Evolutionary conservation across 768 basidiomycete species (phyloP), one percentile per base, ranked within the genome.

Genomic region (Cystoderma amianthinum): DNA sequence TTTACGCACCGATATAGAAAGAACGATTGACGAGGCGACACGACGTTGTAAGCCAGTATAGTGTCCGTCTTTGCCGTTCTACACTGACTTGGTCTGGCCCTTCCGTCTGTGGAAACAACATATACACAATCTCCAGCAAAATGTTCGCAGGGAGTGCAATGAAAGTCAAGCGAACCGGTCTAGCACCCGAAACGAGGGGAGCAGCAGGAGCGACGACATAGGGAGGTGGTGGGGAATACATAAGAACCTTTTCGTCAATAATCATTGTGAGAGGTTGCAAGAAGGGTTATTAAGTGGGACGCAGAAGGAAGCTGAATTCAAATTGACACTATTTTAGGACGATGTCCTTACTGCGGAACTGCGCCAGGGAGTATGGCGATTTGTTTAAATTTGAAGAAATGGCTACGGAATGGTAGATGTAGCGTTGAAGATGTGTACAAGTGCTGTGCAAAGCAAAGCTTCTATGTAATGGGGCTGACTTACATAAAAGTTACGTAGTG

Each of bases 111-210:
- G 82, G 78, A 52, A 89, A 85, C 2, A 76, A 74, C 48, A 66
- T 59, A 55, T 84, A 76, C 3, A 91, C 74, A 38, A 88, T 72
- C 38, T 81, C 72, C 36, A 90, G 72, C 3, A 89, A 67, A 17
- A 90, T 55, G 46, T 87, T 76, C 0, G 80, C 50, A 0, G 85
- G 80, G 0, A 86, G 51, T 0, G 62, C 60, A 5, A 53, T 45
- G 16, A 68, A 47, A 1, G 54, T 56, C 30, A 6, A 43, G 35
- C 13, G 16, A 13, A 18, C 37, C 10, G 18, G 13, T 5, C 18
- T 7, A 6, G 20, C 10, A 23, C 37, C 21, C 10, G 41, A 25
- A 22, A 18, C 24, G 20, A 41, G 40, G 36, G 32, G 51, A 41
- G 25, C 11, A 30, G 18, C 32, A 4, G 19, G 19, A n/a, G 43